These are phyloP conservation scores for Conoideocrella luteorostrata DNA, from an alignment of 2,329 filamentous ascomycete genomes.

Conservation along the genomic window DNA sequence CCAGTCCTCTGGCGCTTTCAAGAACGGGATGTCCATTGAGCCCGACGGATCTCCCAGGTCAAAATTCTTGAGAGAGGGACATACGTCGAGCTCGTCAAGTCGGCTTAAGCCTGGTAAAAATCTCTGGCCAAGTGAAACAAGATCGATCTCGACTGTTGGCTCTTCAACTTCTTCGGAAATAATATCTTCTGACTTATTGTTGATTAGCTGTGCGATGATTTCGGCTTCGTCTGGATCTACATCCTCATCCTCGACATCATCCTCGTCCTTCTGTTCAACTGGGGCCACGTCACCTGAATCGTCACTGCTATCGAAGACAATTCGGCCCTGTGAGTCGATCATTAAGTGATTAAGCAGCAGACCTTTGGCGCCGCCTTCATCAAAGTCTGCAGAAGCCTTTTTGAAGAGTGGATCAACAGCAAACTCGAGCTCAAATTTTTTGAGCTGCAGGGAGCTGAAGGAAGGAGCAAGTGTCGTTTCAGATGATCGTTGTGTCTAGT, in stretches of 20 bases:
- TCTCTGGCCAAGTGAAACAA: conserved; percentile 63
- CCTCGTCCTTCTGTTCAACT: conserved; percentile 29
- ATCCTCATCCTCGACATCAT: conserved; percentile 33
- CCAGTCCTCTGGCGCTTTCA: conserved; percentile 86
- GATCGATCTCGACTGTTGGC: conserved; percentile 63
- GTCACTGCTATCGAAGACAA: conserved; percentile 97
- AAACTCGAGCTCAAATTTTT: conserved; percentile 97
- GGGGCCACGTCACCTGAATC: conserved; percentile 54
- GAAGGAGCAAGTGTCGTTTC: conserved; percentile 90
- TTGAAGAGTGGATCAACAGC: conserved; percentile 98
- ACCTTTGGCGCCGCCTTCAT: conserved; percentile 95
- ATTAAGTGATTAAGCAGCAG: conserved; percentile 92
- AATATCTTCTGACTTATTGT: conserved; percentile 37
- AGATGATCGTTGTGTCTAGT: conserved; percentile 64
- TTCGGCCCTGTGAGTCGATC: conserved; percentile 84
- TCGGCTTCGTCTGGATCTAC: conserved; percentile 24
- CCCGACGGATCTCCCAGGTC: conserved; percentile 82
- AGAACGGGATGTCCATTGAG: conserved; percentile 82
- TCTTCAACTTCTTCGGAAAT: conserved; percentile 45
- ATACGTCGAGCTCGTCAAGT: conserved; percentile 84
- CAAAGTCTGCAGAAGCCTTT: conserved; percentile 95
- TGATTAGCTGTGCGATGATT: conserved; percentile 28
- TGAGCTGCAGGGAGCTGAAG: conserved; percentile 82
- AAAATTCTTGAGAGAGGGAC: conserved; percentile 89
- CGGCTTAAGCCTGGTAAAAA: conserved; percentile 79